Percentiles rank a stretch among this genome's conserved stretches.
Evolutionary conservation across 2,329 filamentous ascomycete species (phyloP).

Genomic region (Colletotrichum spaethianum): DNA sequence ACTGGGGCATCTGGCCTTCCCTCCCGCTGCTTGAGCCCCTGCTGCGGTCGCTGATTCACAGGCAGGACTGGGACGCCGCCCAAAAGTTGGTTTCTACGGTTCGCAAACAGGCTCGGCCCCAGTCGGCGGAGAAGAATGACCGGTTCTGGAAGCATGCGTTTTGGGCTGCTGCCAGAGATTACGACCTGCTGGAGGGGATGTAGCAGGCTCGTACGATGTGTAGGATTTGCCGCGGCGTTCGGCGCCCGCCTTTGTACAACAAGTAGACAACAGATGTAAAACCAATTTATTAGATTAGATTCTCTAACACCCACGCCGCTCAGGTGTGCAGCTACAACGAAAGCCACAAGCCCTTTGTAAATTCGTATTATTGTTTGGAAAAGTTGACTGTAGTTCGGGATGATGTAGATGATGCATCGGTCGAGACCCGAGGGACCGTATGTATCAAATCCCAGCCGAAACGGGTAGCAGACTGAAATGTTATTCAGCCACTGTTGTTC

Average conservation of each 20-base stretch:
- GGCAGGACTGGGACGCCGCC: conserved; percentile 47
- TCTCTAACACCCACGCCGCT: neutral
- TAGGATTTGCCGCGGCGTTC: too few species aligned
- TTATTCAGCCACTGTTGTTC: too few species aligned
- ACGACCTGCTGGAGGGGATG: conserved; percentile 52
- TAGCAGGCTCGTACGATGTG: neutral
- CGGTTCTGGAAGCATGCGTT: conserved; percentile 65
- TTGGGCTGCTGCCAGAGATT: conserved; percentile 61
- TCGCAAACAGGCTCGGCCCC: conserved; percentile 27
- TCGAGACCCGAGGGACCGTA: too few species aligned
- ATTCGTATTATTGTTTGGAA: neutral
- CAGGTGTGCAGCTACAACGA: neutral
- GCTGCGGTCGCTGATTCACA: conserved; percentile 32
- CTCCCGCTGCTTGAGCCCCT: conserved; percentile 40
- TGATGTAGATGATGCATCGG: too few species aligned
- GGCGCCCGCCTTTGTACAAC: neutral
- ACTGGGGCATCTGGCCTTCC: conserved; percentile 47
- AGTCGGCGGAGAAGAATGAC: conserved; percentile 29
- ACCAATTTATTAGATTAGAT: neutral
- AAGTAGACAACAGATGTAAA: conserved; percentile 4
- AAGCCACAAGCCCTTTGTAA: neutral
- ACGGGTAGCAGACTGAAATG: too few species aligned
- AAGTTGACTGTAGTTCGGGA: neutral
- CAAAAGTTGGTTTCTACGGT: conserved; percentile 52
- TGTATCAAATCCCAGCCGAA: too few species aligned